Evolutionary conservation across 2,329 filamentous ascomycete species (phyloP), one percentile per base, ranked within the genome.

Genomic region (Thelonectria rubi): DNA sequence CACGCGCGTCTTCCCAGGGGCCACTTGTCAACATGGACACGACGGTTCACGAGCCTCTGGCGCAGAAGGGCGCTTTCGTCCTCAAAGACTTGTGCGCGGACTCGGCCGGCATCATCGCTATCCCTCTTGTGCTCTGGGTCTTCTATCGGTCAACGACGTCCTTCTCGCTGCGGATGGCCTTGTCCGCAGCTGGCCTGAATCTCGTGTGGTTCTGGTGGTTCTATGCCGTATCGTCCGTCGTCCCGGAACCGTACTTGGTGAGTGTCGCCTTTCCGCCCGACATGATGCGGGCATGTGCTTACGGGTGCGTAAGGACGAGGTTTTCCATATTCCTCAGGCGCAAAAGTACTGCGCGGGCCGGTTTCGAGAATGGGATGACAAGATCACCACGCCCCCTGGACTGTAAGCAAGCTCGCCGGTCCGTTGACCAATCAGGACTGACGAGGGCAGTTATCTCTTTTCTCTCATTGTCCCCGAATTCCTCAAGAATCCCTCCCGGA

Each of bases 311-410:
- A 94, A n/a, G 91, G 92, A 96, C 74, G 92, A 96, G 74, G 81
- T 93, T 30, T 96, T 95, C 65, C 92, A 99, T 75, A 89, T 97
- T 20, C 92, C 93, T 0, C 95, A 99, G 78, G 93, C 93, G 0
- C 92, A 97, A 71, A 87, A 86, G 30, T 99, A 97, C 76, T 97
- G 94, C 76, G 76, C 85, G 42, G 89, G 90, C 11, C 84, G 85
- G 55, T 97, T 90, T 79, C 74, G 77, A 12, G 83, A 92, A 58
- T 99, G 95, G 95, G 94, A 99, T 77, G 90, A 94, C 62, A 99
- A 98, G 76, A 95, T 99, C 73, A 99, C 95, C 0, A 99, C 95
- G 1, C 95, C 95, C 0, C 94, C 95, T 0, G 95, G 94, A 34
- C 80, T 99, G 80, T 93, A 82, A 75, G 82, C 37, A 14, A 12